These are phyloP conservation scores for Chlorella sorokiniana DNA, from an alignment of 139 green algal species.

Conservation along the genomic window DNA sequence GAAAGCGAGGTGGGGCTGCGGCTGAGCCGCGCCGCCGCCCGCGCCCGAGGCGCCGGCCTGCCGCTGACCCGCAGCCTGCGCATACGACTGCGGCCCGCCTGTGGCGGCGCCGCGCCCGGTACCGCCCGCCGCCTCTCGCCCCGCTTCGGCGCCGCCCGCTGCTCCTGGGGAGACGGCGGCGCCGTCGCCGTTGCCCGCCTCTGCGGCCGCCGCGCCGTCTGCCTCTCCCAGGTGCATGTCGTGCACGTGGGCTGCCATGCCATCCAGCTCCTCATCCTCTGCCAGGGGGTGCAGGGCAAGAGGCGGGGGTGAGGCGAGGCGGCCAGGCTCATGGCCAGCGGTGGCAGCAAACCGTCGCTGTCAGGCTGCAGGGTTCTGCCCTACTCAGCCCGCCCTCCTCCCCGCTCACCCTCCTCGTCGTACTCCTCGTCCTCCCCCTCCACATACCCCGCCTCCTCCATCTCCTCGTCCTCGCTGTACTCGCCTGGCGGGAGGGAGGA, in stretches of 20 bases:
- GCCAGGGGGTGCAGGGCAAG: neutral
- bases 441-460: constrained; percentile 57
- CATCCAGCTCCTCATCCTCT: constrained; percentile 51
- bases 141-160: constrained; percentile 6
- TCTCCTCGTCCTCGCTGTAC: constrained; percentile 41
- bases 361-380: too few relatives aligned
- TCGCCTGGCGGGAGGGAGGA: neutral
- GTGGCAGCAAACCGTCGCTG: too few relatives aligned
- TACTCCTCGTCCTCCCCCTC: constrained; percentile 58
- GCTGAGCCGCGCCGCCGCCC: constrained; percentile 20
- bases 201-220: neutral
- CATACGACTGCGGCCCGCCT: constrained; percentile 26
- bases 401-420: constrained; percentile 58
- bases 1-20: constrained; percentile 73
- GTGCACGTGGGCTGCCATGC: constrained; percentile 60
- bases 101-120: constrained; percentile 4
- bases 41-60: neutral
- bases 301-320: neutral
- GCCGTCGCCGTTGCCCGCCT: neutral
- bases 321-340: too few relatives aligned
- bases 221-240: constrained; percentile 73
- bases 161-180: neutral
- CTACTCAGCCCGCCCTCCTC: neutral
- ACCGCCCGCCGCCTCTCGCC: neutral
- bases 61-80: constrained; percentile 18